A percentile compares a stretch with the other conserved stretches of the same genome.
Conservation (phyloP, 768 basidiomycete genomes). For the Russula sp. region DNA sequence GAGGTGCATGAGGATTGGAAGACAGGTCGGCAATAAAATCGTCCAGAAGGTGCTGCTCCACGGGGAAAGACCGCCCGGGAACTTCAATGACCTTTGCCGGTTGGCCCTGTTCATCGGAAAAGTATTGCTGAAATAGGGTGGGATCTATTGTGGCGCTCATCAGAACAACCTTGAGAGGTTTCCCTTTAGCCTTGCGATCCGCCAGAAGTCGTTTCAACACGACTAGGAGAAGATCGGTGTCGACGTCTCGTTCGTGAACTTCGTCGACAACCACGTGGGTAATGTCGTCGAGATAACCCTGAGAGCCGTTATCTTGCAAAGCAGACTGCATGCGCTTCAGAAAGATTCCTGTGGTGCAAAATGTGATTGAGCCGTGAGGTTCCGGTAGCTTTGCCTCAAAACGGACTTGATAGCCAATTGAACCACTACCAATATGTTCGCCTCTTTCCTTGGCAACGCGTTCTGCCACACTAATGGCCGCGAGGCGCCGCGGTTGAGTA, state of each 20-base stretch:
- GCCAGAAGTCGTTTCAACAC: constrained; percentile 78
- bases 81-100: constrained; percentile 70
- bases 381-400: constrained; percentile 79
- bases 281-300: constrained; percentile 55
- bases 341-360: constrained; percentile 90
- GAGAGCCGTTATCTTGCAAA: constrained; percentile 39
- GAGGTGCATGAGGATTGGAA: constrained; percentile 34
- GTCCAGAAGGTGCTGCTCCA: constrained; percentile 73
- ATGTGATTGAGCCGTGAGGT: constrained; percentile 78
- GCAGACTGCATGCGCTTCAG: constrained; percentile 78
- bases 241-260: constrained; percentile 92
- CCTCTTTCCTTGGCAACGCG: constrained; percentile 88
- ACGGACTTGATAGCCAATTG: constrained; percentile 87
- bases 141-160: constrained; percentile 98
- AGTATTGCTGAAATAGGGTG: constrained; percentile 82
- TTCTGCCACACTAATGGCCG: constrained; percentile 86
- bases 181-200: constrained; percentile 59
- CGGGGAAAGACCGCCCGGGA: constrained; percentile 90
- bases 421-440: constrained; percentile 51
- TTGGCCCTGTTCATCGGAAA: constrained; percentile 50
- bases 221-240: constrained; percentile 84
- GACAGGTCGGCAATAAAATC: constrained; percentile 55
- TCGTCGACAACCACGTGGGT: constrained; percentile 94
- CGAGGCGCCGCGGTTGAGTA: constrained; percentile 87
- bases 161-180: constrained; percentile 77